Percentiles rank a stretch among this genome's conserved stretches.
These are phyloP conservation scores for Lathyrus sativus DNA, from an alignment of 306 rosid genomes.

Conservation along the genomic window DNA sequence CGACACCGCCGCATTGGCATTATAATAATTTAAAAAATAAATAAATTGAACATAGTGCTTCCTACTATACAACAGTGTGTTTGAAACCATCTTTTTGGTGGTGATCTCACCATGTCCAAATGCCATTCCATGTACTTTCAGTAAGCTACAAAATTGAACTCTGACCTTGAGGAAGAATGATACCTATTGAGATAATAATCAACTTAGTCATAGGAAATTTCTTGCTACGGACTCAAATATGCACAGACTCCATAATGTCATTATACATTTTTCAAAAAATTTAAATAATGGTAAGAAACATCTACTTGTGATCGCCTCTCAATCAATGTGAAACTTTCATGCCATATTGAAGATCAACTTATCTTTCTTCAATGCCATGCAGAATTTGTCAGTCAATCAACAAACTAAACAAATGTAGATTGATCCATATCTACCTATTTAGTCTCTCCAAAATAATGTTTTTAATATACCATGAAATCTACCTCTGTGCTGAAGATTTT, in stretches of 20 bases:
- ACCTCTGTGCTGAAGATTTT: constrained; percentile 35
- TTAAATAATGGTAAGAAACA: constrained; percentile 13
- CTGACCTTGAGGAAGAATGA: background rate
- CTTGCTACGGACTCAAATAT: background rate
- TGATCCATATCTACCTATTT: constrained; percentile 29
- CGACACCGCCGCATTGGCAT: too few species aligned
- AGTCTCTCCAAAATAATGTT: constrained; percentile 41
- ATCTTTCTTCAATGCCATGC: constrained; percentile 10
- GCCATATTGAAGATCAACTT: constrained; percentile 16
- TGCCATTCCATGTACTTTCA: too few species aligned
- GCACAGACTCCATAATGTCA: constrained; percentile 2
- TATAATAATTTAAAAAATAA: too few species aligned
- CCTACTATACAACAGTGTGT: too few species aligned
- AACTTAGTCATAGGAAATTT: background rate
- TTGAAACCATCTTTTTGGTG: too few species aligned
- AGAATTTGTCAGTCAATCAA: constrained; percentile 30
- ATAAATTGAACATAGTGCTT: too few species aligned
- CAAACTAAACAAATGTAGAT: constrained; percentile 7
- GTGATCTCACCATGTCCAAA: too few species aligned
- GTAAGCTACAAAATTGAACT: too few species aligned
- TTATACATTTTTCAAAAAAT: too few species aligned
- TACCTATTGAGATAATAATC: background rate
- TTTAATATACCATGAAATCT: constrained; percentile 30
- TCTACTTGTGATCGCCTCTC: constrained; percentile 16
- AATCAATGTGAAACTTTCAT: constrained; percentile 36